A percentile compares a stretch with the other conserved stretches of the same genome.
These are phyloP conservation scores for Stenogyne calaminthoides DNA, from an alignment of 305 asterid species.

Conservation along the genomic window DNA sequence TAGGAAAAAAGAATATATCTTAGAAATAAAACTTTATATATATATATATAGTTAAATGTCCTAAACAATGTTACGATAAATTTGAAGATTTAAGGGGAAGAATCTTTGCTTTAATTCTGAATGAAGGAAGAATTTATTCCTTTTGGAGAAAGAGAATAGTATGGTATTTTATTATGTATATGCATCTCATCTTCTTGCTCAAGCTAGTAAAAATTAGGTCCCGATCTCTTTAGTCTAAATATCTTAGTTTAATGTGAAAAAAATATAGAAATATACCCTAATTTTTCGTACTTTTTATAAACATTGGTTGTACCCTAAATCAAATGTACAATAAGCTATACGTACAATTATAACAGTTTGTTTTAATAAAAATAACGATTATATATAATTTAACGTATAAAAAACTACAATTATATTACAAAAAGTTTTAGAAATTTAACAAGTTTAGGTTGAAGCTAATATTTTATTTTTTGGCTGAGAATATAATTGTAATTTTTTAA, in stretches of 20 bases:
- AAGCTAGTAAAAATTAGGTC: slow-evolving; percentile 2
- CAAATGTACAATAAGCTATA: no score
- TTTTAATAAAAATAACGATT: neutral
- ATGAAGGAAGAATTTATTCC: slow-evolving; percentile 83
- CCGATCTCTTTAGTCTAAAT: neutral
- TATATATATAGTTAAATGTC: neutral
- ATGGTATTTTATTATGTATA: slow-evolving; percentile 8
- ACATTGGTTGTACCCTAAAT: no score
- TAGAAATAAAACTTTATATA: neutral
- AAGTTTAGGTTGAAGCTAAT: neutral
- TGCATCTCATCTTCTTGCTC: neutral
- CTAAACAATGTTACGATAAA: slow-evolving; percentile 8
- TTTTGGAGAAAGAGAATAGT: slow-evolving; percentile 42
- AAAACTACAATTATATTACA: neutral
- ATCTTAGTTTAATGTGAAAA: neutral
- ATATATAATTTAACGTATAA: neutral
- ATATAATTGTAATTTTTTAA: neutral
- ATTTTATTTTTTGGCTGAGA: neutral
- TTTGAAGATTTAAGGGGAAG: slow-evolving; percentile 38
- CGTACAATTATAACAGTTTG: neutral
- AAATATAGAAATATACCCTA: no score
- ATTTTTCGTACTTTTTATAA: no score
- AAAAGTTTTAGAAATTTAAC: neutral
- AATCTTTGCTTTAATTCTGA: slow-evolving; percentile 78
- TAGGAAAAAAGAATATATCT: neutral